A percentile compares a stretch with the other conserved stretches of the same genome.
Conservation (phyloP, 805 yeast genomes). For the Candida bentonensis region DNA sequence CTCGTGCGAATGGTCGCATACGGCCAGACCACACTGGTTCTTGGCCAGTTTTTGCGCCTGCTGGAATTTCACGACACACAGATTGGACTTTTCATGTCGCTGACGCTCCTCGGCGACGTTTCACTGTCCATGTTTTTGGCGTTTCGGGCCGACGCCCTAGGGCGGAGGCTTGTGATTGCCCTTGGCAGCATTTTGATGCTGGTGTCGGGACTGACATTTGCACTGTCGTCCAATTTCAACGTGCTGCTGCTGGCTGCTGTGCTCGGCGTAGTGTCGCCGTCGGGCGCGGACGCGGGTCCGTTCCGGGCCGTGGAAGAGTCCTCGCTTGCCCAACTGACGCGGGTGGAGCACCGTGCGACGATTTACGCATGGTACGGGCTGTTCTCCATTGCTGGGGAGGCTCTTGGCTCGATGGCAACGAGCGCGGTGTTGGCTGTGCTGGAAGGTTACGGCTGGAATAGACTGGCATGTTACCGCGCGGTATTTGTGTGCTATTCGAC, state of each 20-base stretch:
- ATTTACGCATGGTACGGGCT: slow-evolving; percentile 64
- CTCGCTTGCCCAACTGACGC: slow-evolving; percentile 61
- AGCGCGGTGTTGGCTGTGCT: slow-evolving; percentile 30
- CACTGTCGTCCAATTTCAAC: slow-evolving; percentile 37
- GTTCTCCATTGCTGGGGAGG: slow-evolving; percentile 56
- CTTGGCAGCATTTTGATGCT: slow-evolving; percentile 58
- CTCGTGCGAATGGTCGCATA: slow-evolving; percentile 60
- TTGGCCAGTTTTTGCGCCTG: slow-evolving; percentile 49
- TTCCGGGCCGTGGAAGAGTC: slow-evolving; percentile 79
- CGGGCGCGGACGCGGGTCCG: slow-evolving; percentile 87
- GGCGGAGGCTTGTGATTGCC: slow-evolving; percentile 50
- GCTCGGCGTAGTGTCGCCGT: slow-evolving; percentile 75
- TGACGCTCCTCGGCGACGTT: slow-evolving; percentile 71
- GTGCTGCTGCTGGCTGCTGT: slow-evolving; percentile 57
- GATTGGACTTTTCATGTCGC: slow-evolving; percentile 71
- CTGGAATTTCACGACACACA: slow-evolving; percentile 39
- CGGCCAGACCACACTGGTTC: slow-evolving; percentile 67
- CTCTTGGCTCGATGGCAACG: slow-evolving; percentile 52
- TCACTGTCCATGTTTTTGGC: slow-evolving; percentile 54
- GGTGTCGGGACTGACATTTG: slow-evolving; percentile 50
- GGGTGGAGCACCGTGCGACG: slow-evolving; percentile 36
- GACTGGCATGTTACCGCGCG: slow-evolving; percentile 36
- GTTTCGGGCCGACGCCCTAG: slow-evolving; percentile 62
- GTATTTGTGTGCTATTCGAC: slow-evolving; percentile 43
- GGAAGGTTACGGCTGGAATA: slow-evolving; percentile 31